Percentiles rank a stretch among this genome's conserved stretches.
Conservation (phyloP, 768 basidiomycete genomes). For the Lactifluus rugatus region DNA sequence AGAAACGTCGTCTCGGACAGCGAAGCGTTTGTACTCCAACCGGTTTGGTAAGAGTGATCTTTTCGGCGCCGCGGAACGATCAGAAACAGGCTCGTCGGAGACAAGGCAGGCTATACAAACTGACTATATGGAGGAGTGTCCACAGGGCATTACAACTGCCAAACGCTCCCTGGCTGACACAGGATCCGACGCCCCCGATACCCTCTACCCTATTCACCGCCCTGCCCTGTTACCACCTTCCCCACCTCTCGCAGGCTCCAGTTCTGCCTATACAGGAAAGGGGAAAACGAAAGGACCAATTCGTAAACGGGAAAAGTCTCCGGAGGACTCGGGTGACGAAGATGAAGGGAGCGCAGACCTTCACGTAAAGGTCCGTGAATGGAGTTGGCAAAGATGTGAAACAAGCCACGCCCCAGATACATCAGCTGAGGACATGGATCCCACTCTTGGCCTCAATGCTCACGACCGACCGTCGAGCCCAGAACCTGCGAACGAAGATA, state of each 20-base stretch:
- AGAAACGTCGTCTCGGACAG: background rate
- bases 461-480: constrained; percentile 14
- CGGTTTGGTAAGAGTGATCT: constrained; percentile 12
- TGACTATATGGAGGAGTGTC: background rate
- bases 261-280: constrained; percentile 28
- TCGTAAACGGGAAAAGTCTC: constrained; percentile 45
- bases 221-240: constrained; percentile 52
- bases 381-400: constrained; percentile 19
- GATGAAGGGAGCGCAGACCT: constrained; percentile 22
- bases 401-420: background rate
- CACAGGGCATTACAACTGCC: background rate
- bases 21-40: constrained; percentile 10
- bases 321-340: constrained; percentile 23
- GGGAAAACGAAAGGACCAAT: constrained; percentile 27
- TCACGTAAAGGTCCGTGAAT: constrained; percentile 26
- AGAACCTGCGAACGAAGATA: constrained; percentile 25
- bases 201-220: constrained; percentile 18
- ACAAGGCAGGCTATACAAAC: constrained; percentile 1
- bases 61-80: constrained; percentile 9
- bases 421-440: constrained; percentile 15
- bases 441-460: constrained; percentile 7
- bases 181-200: constrained; percentile 7
- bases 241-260: constrained; percentile 39
- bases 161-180: constrained; percentile 10
- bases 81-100: background rate